A percentile compares a stretch with the other conserved stretches of the same genome.
phyloP scores from a whole-genome alignment of 371 early-diverging fungal species.

The Rhizopus arrhizus region DNA sequence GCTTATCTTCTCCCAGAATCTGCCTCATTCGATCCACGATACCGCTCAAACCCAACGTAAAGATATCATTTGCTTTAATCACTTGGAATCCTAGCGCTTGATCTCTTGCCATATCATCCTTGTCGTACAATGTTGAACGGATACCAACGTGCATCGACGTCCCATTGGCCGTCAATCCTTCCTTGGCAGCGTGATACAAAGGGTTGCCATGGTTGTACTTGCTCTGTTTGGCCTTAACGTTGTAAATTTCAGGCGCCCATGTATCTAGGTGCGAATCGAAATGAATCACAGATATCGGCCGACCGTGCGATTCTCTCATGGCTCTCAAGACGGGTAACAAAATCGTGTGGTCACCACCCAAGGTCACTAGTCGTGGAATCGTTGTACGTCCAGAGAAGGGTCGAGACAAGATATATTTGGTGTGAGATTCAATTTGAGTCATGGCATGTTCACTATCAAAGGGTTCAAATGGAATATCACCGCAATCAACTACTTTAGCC shows the following conservation, averaged over 20 bases:
- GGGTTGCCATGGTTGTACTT: conserved; percentile 48
- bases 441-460: conserved; percentile 50
- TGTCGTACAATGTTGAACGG: conserved; percentile 44
- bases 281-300: conserved; percentile 52
- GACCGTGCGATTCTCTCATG: conserved; percentile 36
- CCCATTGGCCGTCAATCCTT: conserved; percentile 52
- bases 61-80: conserved; percentile 55
- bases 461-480: conserved; percentile 54
- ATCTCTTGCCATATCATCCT: conserved; percentile 43
- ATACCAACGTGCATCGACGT: conserved; percentile 58
- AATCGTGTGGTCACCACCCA: conserved; percentile 55
- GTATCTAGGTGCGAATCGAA: conserved; percentile 59
- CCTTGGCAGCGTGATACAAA: conserved; percentile 53
- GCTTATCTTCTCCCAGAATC: conserved; percentile 37
- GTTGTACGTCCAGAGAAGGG: conserved; percentile 24
- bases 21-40: conserved; percentile 48
- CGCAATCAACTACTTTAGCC: conserved; percentile 56
- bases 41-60: conserved; percentile 48
- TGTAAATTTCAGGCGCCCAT: conserved; percentile 49
- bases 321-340: conserved; percentile 47
- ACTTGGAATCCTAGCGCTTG: conserved; percentile 47
- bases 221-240: conserved; percentile 38
- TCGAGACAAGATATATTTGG: conserved; percentile 41
- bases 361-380: conserved; percentile 43
- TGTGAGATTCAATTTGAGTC: conserved; percentile 41